Evolutionary conservation across 352 stramenopile genomes (phyloP), one percentile per base, ranked within the genome.

Genomic region (Phytophthora sansomeana): DNA sequence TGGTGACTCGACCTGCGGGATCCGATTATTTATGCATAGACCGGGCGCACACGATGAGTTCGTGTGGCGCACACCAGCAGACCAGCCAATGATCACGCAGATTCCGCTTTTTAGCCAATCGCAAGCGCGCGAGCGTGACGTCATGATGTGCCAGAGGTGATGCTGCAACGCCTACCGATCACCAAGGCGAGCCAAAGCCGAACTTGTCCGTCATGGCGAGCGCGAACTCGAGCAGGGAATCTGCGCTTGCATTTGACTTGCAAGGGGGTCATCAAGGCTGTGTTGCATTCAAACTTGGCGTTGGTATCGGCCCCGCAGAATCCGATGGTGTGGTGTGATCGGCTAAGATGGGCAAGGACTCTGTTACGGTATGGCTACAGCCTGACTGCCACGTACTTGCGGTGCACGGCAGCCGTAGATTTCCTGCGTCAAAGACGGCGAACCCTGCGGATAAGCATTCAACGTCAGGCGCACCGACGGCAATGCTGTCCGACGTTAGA

Each of bases 121-220:
- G 9, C 9, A 4, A 17, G 17, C 0, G 9, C 4, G 28, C 0
- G 11, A 46, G 14, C 29, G 36, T 70, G 66, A 74, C 66, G 53
- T 74, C 66, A 74, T 62, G 26, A 42, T 30, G 49, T 62, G 53
- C 39, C 38, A 66, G 47, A 69, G 19, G 50, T 72, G 65, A 69
- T 67, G 56, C n/a, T n/a, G n/a, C n/a, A n/a, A n/a, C n/a, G n/a
- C 54, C 38, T 21, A n/a, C 38, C 35, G 28, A 58, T 49, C 51
- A 58, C 26, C 53, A 44, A 48, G 10, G 33, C 33, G 10, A 13
- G 36, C 36, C 16, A 14, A 43, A 43, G 21, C 3, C 3, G n/a
- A 14, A 29, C 24, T 9, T 50, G 24, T 47, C 46, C 6, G 6
- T 17, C 11, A 39, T 41, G 36, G 24, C 10, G 11, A 46, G 16